Evolutionary conservation across 1,284 basidiomycete species (phyloP), one percentile per base, ranked within the genome.

Genomic region (Entoloma clypeatum): DNA sequence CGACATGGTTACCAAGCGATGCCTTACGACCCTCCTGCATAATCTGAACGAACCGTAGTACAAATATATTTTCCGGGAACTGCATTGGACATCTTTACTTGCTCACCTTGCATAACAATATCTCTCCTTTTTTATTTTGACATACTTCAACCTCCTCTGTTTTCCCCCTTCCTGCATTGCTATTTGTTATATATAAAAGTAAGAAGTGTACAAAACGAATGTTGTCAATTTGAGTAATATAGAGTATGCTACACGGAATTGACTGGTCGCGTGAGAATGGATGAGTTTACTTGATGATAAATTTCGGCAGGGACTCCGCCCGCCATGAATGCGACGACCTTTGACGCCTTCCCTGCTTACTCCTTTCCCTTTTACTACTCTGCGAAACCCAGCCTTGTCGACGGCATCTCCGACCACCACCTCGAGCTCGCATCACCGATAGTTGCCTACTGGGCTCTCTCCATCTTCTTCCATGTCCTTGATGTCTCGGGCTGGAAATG

Each of bases 1-100:
- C 38, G 93, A 97, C 59, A 89, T 94, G 80, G 92, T 95, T 50
- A 95, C 92, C 24, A 95, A 95, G 69, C 81, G 93, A 55, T 99
- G 95, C 67, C 76, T 99, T 48, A 92, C 92, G 22, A 98, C 93
- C 18, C 76, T 99, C 29, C 77, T 99, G 50, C 86, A 91, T 64
- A 98, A 99, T 63, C 77, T 99, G 50, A 83, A 79, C 49, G 84
- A 87, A 59, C 73, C 71, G 29, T 74, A 63, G 47, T 55, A 41
- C n/a, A 36, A 40, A 8, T 27, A 36, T 14, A 27, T 29, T 27
- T 27, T 19, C 40, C 34, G 44, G 33, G 48, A 42, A 35, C 39
- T 51, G 46, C 43, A 50, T 43, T 48, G 48, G 47, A 50, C 45
- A 23, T 27, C 27, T 43, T 36, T 45, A 43, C 34, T 41, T 29